phyloP scores from a whole-genome alignment of 2,329 filamentous ascomycete species.

The Curvularia eragrostidis region DNA sequence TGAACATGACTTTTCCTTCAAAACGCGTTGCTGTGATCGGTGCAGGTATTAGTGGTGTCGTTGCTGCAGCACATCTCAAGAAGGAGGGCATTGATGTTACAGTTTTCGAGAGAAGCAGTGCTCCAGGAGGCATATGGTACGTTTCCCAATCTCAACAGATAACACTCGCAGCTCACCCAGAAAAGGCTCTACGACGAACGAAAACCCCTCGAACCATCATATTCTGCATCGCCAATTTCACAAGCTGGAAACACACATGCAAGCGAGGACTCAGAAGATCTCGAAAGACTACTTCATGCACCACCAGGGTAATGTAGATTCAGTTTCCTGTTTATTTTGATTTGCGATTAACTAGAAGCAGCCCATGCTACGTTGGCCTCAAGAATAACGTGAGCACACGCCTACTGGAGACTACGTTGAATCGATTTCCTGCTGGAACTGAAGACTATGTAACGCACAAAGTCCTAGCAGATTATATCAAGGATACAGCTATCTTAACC shows the following conservation, averaged over 20 bases:
- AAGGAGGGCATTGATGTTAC: constrained; percentile 55
- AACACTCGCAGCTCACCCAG: background rate
- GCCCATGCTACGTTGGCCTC: constrained; percentile 61
- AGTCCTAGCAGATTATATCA: constrained; percentile 66
- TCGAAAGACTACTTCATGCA: constrained; percentile 50
- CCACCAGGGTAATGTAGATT: constrained; percentile 57
- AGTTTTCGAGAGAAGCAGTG: constrained; percentile 61
- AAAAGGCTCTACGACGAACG: constrained; percentile 59
- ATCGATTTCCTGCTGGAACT: constrained; percentile 65
- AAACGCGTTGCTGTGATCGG: constrained; percentile 46
- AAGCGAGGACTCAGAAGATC: constrained; percentile 13
- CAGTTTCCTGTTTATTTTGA: background rate
- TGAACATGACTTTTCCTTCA: constrained; percentile 23
- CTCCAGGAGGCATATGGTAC: constrained; percentile 64
- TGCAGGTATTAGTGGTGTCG: constrained; percentile 48
- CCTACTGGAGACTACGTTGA: constrained; percentile 58
- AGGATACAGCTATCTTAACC: constrained; percentile 60
- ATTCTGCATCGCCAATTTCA: constrained; percentile 46
- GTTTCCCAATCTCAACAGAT: background rate
- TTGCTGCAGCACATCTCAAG: constrained; percentile 45
- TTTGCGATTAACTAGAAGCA: constrained; percentile 29
- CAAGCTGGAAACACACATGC: constrained; percentile 28
- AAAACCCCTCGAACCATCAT: constrained; percentile 56
- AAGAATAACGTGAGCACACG: constrained; percentile 62
- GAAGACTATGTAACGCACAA: constrained; percentile 65